Conservation (phyloP, 129 eudicot species). For the Flaveria trinervia region DNA sequence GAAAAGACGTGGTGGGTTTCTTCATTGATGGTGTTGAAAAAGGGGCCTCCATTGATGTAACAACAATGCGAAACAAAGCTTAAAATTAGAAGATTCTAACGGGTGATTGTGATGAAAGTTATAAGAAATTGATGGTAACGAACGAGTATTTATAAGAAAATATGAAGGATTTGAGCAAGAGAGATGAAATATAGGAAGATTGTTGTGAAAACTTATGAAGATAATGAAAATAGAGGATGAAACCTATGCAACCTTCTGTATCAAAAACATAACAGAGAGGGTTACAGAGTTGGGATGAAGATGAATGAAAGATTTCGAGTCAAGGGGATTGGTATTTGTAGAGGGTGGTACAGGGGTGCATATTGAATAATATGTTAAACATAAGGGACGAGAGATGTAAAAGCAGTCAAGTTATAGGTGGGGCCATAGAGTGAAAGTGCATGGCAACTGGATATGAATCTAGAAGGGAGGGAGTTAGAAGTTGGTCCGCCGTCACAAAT, state of each 20-base stretch:
- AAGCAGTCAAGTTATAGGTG: too few species aligned
- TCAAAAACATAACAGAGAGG: too few species aligned
- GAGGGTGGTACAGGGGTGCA: neutral
- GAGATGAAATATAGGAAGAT: neutral
- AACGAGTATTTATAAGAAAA: neutral
- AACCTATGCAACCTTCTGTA: neutral
- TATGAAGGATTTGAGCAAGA: neutral
- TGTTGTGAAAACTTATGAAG: neutral
- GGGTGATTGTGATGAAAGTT: neutral
- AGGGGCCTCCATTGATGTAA: conserved; percentile 26
- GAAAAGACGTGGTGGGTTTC: conserved; percentile 19
- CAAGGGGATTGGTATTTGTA: neutral
- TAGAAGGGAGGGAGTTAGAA: neutral
- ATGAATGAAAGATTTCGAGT: too few species aligned
- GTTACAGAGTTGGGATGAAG: too few species aligned
- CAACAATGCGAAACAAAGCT: neutral
- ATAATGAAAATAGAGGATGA: neutral
- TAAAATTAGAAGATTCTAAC: neutral
- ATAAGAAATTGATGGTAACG: neutral
- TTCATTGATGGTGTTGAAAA: conserved; percentile 9
- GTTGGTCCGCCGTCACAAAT: neutral
- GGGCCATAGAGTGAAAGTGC: neutral
- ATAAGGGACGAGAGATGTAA: neutral
- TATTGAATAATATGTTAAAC: neutral
- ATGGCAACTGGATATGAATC: neutral